These are phyloP conservation scores for Solanum raphanifolium DNA, from an alignment of 257 asterid species.

Conservation along the genomic window DNA sequence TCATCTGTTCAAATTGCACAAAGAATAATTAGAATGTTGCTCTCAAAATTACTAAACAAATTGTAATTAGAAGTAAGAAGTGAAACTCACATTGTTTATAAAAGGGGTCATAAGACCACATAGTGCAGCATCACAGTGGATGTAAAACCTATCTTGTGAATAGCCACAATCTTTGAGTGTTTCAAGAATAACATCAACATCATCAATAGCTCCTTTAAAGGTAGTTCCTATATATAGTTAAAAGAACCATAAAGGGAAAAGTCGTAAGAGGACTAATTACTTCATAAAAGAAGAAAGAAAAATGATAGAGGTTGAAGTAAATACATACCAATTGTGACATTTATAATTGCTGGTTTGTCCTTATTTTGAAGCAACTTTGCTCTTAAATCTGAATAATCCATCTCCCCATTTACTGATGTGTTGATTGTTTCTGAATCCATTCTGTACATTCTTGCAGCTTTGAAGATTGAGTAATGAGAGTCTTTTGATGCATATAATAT, in stretches of 20 bases:
- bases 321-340: no score
- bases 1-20: background rate
- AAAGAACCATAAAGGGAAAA: background rate
- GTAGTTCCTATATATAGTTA: conserved; percentile 17
- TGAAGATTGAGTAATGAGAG: no score
- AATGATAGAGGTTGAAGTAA: background rate
- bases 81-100: background rate
- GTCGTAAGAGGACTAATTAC: background rate
- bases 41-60: background rate
- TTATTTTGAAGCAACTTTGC: no score
- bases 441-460: no score
- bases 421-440: no score
- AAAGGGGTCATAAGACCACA: conserved; percentile 21
- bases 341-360: no score
- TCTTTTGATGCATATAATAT: no score
- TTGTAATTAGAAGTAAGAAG: background rate
- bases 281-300: background rate
- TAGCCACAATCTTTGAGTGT: conserved; percentile 14
- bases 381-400: no score
- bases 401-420: no score
- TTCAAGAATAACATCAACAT: conserved; percentile 18
- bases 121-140: conserved; percentile 23
- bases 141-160: conserved; percentile 11
- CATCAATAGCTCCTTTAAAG: conserved; percentile 25
- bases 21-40: background rate